Base-by-base conservation (phyloP, 1,284 basidiomycete species). In the Hemileia vastatrix region DNA sequence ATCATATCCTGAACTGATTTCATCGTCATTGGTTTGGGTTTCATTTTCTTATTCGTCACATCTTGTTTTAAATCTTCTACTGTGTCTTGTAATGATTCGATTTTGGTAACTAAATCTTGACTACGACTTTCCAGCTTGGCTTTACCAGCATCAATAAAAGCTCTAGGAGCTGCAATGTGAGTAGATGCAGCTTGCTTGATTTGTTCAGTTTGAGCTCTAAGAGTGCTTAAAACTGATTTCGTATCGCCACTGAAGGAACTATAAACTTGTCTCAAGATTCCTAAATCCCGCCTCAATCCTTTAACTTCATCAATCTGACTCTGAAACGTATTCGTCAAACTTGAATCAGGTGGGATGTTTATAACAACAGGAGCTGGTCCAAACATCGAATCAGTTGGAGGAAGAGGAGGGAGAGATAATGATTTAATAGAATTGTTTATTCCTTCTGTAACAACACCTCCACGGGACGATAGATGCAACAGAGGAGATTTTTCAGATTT, bases 271-370 rank as follows among this genome's bases (percentile, higher is more conserved):
- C 91, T 84, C 82, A 96, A 87, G 69, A 92, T 83, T 0, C 89
- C 93, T 5, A 98, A 81, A 73, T 98, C 94, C 2, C 92, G 84
- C 5, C 95, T 86, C 18, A 98, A 81, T 69, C 87, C 87, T 76
- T 93, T 90, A 11, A 97, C 86, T 73, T 95, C 92, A 72, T 94
- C 89, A 72, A 94, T 92, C 72, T 97, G 93, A 1, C 84, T 86
- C 75, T 88, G 87, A 65, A 97, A 81, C 70, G 95, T 89, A 86
- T 77, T 13, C 83, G 72, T n/a, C n/a, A n/a, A n/a, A n/a, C n/a
- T n/a, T n/a, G n/a, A n/a, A n/a, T n/a, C n/a, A n/a, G n/a, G n/a
- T n/a, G n/a, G n/a, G n/a, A n/a, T n/a, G n/a, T n/a, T n/a, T n/a
- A n/a, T n/a, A n/a, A n/a, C n/a, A n/a, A n/a, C n/a, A n/a, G n/a